Conservation (phyloP, 306 rosid genomes). For the Abrus precatorius region DNA sequence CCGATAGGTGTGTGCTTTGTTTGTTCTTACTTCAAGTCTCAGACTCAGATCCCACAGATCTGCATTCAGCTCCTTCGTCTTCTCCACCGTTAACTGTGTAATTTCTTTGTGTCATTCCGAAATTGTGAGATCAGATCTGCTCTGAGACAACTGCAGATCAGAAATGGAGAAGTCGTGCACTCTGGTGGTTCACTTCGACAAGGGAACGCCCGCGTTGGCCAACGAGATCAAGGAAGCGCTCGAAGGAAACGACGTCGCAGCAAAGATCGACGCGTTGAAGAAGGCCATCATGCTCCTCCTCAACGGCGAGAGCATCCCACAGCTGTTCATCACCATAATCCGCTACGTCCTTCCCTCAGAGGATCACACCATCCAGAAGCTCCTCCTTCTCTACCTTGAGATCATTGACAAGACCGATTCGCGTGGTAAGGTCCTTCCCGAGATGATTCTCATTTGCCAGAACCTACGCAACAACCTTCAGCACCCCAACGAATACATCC, state of each 20-base stretch:
- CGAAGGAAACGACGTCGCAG: constrained; percentile 74
- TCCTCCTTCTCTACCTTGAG: constrained; percentile 92
- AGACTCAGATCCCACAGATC: constrained; percentile 23
- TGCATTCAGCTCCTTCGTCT: neutral
- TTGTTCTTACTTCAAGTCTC: neutral
- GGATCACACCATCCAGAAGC: constrained; percentile 96
- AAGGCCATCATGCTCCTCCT: constrained; percentile 92
- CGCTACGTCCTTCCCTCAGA: constrained; percentile 95
- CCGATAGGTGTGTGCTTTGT: neutral
- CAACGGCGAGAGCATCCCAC: constrained; percentile 91
- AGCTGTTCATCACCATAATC: constrained; percentile 90
- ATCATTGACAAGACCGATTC: constrained; percentile 95
- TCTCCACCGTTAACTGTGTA: neutral
- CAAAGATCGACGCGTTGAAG: constrained; percentile 87
- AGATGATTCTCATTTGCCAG: constrained; percentile 97
- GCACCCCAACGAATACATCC: constrained; percentile 90
- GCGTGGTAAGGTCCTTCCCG: constrained; percentile 84
- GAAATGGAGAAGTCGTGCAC: constrained; percentile 92
- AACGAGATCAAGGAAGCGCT: constrained; percentile 91
- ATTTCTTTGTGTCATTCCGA: neutral
- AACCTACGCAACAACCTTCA: constrained; percentile 95
- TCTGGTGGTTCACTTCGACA: constrained; percentile 89
- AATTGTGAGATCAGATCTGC: neutral
- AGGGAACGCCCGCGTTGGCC: constrained; percentile 87
- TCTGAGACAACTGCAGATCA: constrained; percentile 5